Evolutionary conservation across 2,329 filamentous ascomycete genomes (phyloP), one percentile per base, ranked within the genome.

Genomic region (Phaeosphaeriaceae sp.): DNA sequence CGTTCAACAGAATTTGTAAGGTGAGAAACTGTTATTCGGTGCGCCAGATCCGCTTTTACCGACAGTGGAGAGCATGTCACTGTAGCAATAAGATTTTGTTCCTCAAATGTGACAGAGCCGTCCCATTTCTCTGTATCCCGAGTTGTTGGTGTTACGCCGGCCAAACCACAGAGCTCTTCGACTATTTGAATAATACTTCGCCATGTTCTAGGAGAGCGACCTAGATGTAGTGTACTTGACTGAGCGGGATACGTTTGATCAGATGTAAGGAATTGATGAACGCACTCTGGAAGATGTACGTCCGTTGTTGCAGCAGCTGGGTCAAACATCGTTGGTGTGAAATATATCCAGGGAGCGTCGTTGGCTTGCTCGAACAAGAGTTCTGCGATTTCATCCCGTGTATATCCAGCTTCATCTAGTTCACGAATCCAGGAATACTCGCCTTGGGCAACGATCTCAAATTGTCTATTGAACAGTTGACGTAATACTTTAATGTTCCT

Each of bases 341-440:
- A 38, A 12, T 36, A 49, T 15, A 49, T 49, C 39, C 39, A 49
- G 32, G 46, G 46, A 15, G 33, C 13, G 15, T 49, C 34, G 16
- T 5, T 15, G 16, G 39, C 20, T 7, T 43, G 20, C 15, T 39
- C 33, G 9, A 28, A 12, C 4, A 49, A 21, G 2, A 49, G 40
- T 5, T 44, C 13, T 32, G 46, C 40, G 15, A 49, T 32, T 8
- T 44, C 46, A 11, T 8, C 15, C 4, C 21, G 18, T 16, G 33
- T 39, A 26, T 44, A 49, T 1, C 23, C 46, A 6, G 26, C 21
- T 8, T 26, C 39, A 16, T 37, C 33, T 11, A 49, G 34, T 12
- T 44, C 40, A 5, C n/a, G 8, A 2, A 49, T 23, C 34, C 46
- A 44, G 20, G 28, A 4, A 35, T 49, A 49, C n/a, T 44, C 34